Evolutionary conservation across 176 grass and related monocot genomes (phyloP).

Genomic region (Avena atlantica): DNA sequence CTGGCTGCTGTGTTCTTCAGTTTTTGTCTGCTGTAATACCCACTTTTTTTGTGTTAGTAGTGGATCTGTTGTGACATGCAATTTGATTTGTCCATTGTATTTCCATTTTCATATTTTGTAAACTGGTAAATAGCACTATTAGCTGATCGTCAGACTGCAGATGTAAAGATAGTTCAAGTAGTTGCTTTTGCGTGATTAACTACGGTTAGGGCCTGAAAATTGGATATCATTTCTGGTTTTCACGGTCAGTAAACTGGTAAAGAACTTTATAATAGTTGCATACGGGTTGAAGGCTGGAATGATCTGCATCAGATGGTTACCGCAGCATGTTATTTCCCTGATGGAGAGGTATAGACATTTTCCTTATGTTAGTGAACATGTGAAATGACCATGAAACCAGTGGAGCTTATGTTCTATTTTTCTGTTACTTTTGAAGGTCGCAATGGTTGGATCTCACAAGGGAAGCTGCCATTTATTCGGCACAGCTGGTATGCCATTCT

Average conservation of each 20-base stretch:
- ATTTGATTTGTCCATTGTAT: background rate
- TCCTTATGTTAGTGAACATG: conserved; percentile 26
- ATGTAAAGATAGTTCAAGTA: background rate
- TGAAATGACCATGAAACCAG: conserved; percentile 26
- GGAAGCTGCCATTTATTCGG: conserved; percentile 93
- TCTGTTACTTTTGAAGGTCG: conserved; percentile 70
- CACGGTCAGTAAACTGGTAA: conserved; percentile 6
- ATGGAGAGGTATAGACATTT: conserved; percentile 67
- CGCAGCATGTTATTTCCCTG: conserved; percentile 78
- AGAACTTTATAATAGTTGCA: background rate
- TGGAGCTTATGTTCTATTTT: conserved; percentile 35
- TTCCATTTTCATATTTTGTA: background rate
- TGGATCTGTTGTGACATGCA: background rate
- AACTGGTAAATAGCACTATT: conserved; percentile 9
- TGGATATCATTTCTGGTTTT: background rate
- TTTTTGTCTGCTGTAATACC: background rate
- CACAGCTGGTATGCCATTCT: conserved; percentile 70
- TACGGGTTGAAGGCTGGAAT: conserved; percentile 79
- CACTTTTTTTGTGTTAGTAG: conserved; percentile 1
- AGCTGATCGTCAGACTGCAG: background rate
- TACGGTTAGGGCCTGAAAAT: background rate
- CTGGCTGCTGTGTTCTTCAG: conserved; percentile 17
- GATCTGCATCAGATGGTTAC: conserved; percentile 94
- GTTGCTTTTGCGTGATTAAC: background rate
- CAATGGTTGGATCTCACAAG: conserved; percentile 93